phyloP scores from a whole-genome alignment of 495 filamentous ascomycete species.

The Penicillium ochrochloron region DNA sequence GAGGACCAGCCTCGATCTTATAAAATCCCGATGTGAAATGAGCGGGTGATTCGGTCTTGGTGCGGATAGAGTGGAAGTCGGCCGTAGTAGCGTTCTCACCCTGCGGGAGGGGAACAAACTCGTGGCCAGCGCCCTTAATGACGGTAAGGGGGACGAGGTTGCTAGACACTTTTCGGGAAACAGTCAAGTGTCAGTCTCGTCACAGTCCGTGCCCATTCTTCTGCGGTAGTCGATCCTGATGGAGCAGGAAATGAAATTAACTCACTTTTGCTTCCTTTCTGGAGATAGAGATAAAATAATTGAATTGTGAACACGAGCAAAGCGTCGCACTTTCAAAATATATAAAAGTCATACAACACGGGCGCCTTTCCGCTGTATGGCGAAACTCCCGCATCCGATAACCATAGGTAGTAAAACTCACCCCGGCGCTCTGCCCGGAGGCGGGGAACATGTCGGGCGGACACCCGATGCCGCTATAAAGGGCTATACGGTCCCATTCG shows the following conservation, averaged over 20 bases:
- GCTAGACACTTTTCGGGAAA: conserved; percentile 27
- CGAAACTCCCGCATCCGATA: neutral
- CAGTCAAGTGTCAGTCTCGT: neutral
- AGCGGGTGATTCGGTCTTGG: conserved; percentile 35
- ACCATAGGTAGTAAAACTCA: neutral
- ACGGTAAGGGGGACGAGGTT: conserved; percentile 36
- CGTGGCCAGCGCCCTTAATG: conserved; percentile 41
- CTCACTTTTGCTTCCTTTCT: neutral
- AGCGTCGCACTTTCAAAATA: neutral
- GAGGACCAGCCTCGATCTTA: conserved; percentile 37
- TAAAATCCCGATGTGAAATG: conserved; percentile 40
- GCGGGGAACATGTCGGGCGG: neutral
- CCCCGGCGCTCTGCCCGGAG: neutral
- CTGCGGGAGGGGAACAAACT: conserved; percentile 35
- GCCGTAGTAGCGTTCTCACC: conserved; percentile 37
- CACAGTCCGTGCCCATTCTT: neutral
- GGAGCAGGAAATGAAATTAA: neutral
- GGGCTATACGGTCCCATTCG: neutral
- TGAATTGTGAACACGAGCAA: too few species aligned
- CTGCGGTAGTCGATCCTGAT: neutral
- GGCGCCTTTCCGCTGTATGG: neutral
- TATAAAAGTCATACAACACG: neutral
- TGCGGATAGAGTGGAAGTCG: conserved; percentile 40
- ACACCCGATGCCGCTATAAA: neutral
- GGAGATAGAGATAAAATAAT: neutral